These are phyloP conservation scores for Eucalyptus sp. DNA, from an alignment of 345 rosid species.

Conservation along the genomic window DNA sequence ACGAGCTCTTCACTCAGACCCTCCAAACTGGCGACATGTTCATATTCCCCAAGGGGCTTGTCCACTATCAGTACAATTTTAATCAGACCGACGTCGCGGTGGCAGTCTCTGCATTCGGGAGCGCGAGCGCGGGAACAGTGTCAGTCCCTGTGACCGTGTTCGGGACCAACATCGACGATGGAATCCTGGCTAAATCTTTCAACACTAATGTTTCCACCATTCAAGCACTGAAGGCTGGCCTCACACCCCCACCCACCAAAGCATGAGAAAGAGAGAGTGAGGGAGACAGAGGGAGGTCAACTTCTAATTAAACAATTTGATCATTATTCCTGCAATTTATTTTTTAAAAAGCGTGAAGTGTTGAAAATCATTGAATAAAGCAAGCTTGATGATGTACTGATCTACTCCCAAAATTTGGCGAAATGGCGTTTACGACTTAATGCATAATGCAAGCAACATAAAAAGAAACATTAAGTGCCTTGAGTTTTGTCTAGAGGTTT, in stretches of 20 bases:
- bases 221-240: background rate
- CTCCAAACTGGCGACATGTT: slow-evolving; percentile 2
- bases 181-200: slow-evolving; percentile 11
- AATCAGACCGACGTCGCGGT: background rate
- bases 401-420: background rate
- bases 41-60: slow-evolving; percentile 9
- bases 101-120: slow-evolving; percentile 9
- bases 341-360: too few relatives aligned
- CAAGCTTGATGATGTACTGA: background rate
- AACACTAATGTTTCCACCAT: background rate
- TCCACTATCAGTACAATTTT: slow-evolving; percentile 8
- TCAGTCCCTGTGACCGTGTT: slow-evolving; percentile 2
- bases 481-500: too few relatives aligned
- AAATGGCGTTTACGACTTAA: too few relatives aligned
- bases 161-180: slow-evolving; percentile 2
- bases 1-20: background rate
- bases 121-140: slow-evolving; percentile 12
- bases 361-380: background rate
- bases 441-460: too few relatives aligned
- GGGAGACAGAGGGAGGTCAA: background rate
- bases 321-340: background rate
- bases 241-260: background rate
- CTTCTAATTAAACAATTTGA: background rate
- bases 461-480: too few relatives aligned
- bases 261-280: background rate